Evolutionary conservation across 2,329 filamentous ascomycete genomes (phyloP), one percentile per base, ranked within the genome.

Genomic region (Fusarium subglutinans): DNA sequence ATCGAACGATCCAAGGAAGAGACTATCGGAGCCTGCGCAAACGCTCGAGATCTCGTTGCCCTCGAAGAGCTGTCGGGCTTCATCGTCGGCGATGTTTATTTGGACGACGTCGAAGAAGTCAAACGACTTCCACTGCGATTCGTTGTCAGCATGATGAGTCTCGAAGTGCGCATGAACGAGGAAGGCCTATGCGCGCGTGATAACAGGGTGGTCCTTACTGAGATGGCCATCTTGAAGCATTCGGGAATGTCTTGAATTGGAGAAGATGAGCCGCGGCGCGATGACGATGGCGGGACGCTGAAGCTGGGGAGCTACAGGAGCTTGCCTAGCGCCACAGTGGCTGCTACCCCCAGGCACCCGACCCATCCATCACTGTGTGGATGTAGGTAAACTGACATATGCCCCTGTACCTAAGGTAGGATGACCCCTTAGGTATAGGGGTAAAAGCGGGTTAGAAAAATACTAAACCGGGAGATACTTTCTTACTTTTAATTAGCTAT

Each of bases 41-140:
- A 98, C 88, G 79, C 91, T 94, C 58, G 93, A 93, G 67, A 97
- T 91, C 77, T 95, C 94, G 81, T 89, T 90, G 89, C 93, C 93
- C 83, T 95, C 92, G 85, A 97, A 93, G 80, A 95, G 88, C 80
- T 91, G 89, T 77, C 91, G 90, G 81, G 91, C 92, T 81, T 97
- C 94, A 79, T 92, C 92, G 82, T 97, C 93, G 77, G 89, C 89
- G 79, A 95, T 88, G 80, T 92, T 91, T 83, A 98, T 91, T 81
- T 93, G 92, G 81, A 91, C 91, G 83, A 97, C 94, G 85, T 98
- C 94, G 90, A 99, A 98, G 91, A 99, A 99, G 88, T 97, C 95
- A 87, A 99, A 99, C 78, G 93, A 92, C 93, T 98, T 98, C 96
- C 96, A 98, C 96, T 98, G 76, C 26, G 15, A 37, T 17, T 28